Evolutionary conservation across 768 basidiomycete genomes (phyloP), one percentile per base, ranked within the genome.

Genomic region (Amylocystis lapponica): DNA sequence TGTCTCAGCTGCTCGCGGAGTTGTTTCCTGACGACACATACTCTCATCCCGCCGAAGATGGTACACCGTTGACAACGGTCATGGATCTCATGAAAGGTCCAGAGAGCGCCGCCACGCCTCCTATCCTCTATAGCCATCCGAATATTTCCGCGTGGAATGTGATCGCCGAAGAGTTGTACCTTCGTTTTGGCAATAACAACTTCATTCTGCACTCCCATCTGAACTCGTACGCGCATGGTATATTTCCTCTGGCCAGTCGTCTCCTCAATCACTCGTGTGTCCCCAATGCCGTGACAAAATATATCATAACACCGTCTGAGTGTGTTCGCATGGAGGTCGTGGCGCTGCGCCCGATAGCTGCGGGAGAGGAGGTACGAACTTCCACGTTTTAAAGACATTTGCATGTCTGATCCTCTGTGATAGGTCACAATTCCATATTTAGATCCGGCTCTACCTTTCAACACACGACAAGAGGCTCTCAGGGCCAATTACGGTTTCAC

Each of bases 231-330:
- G 88, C 77, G 0, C 81, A 88, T 63, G 88, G 85, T 0, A 68
- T 87, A 27, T 89, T 86, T 48, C 86, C 88, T 7, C 59, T 77
- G 9, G 81, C 88, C 2, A 90, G 88, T 54, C 72, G 86, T n/a
- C 57, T 78, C 11, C 87, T 90, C 66, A 91, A 91, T 55, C 88
- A 91, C 55, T 86, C 84, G 4, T 91, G 88, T 59, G 52, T 73
- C 14, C 86, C 88, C 1, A 88, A 86, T 50, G 83, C 83, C 13
- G 75, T 74, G 20, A 67, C 76, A 25, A 82, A 76, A 57, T 86
- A 83, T 53, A 55, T 62, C 34, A 62, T 86, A 13, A 54, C 49
- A 19, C 57, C 51, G 2, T 60, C 55, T 7, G 52, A 66, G 31
- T 52, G 61, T 3, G 72, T 77, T 2, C 48, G 49, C 11, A 83